Evolutionary conservation across 179 eudicot species (phyloP).

Genomic region (Spergularia azorica): DNA sequence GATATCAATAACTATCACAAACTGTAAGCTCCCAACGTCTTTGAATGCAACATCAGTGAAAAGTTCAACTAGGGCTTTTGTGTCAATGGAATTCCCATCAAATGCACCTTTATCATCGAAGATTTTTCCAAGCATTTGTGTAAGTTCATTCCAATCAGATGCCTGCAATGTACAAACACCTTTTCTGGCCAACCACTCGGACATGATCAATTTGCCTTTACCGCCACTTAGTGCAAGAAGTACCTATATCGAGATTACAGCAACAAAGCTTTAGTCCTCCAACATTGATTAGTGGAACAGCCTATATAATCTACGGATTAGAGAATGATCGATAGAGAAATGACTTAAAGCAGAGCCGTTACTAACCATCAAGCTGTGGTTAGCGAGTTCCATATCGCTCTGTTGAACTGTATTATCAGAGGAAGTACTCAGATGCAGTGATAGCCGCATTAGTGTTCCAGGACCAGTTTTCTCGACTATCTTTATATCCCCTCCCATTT

Average conservation of each 20-base stretch:
- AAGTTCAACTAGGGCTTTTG: conserved; percentile 23
- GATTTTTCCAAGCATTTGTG: conserved; percentile 44
- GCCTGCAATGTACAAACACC: conserved; percentile 66
- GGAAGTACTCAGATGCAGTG: conserved; percentile 60
- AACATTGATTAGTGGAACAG: neutral
- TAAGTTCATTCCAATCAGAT: conserved; percentile 90
- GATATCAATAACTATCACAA: conserved; percentile 68
- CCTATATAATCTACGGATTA: neutral
- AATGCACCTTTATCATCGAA: conserved; percentile 30
- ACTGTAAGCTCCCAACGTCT: conserved; percentile 33
- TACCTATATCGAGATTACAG: conserved; percentile 48
- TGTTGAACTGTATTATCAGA: conserved; percentile 42
- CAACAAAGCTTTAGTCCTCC: neutral
- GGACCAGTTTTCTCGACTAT: conserved; percentile 76
- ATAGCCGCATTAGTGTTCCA: conserved; percentile 73
- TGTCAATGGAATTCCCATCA: conserved; percentile 26
- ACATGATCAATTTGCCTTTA: conserved; percentile 61
- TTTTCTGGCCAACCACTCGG: conserved; percentile 64
- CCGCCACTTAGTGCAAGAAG: conserved; percentile 76
- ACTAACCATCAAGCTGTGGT: conserved; percentile 60
- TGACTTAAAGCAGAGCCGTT: neutral
- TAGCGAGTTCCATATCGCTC: conserved; percentile 43
- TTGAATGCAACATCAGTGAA: conserved; percentile 19
- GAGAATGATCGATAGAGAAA: neutral
- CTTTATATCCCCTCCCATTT: conserved; percentile 93